Percentiles rank a stretch among this genome's conserved stretches.
phyloP scores from a whole-genome alignment of 139 green algal species.

The Chlorella sp. region DNA sequence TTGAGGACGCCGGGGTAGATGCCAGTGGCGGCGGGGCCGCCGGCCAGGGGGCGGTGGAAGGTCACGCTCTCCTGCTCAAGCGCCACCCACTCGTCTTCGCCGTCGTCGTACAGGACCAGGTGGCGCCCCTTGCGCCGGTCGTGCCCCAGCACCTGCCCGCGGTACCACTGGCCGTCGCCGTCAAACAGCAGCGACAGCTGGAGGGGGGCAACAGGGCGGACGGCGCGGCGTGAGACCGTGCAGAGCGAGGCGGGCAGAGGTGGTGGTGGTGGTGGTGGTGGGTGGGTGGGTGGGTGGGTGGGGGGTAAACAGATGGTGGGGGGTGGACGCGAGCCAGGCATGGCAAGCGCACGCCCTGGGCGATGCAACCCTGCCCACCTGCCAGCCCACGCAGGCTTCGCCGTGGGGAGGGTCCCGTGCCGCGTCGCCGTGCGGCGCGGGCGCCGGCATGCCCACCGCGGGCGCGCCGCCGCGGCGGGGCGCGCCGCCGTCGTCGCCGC shows the following conservation, averaged over 20 bases:
- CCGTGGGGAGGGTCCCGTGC: not conserved
- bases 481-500: slow-evolving; percentile 7
- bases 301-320: too few relatives aligned
- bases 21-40: slow-evolving; percentile 21
- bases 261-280: too few relatives aligned
- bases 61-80: slow-evolving; percentile 52
- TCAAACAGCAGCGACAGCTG: slow-evolving; percentile 54
- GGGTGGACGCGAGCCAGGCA: too few relatives aligned
- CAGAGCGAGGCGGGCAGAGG: too few relatives aligned
- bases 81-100: slow-evolving; percentile 74
- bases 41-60: slow-evolving; percentile 34
- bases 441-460: not conserved
- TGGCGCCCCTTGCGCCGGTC: slow-evolving; percentile 18
- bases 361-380: too few relatives aligned
- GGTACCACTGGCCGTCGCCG: slow-evolving; percentile 38
- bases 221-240: too few relatives aligned
- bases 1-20: slow-evolving; percentile 1
- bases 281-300: too few relatives aligned
- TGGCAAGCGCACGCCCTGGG: too few relatives aligned
- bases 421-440: not conserved
- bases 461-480: not conserved
- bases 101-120: slow-evolving; percentile 63
- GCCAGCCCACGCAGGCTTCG: slow-evolving; percentile 32
- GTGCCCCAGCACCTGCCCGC: slow-evolving; percentile 39
- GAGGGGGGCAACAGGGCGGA: not conserved